Percentiles rank a stretch among this genome's conserved stretches.
These are phyloP conservation scores for Nakaseomyces delphensis DNA, from an alignment of 1,139 yeast genomes.

Conservation along the genomic window DNA sequence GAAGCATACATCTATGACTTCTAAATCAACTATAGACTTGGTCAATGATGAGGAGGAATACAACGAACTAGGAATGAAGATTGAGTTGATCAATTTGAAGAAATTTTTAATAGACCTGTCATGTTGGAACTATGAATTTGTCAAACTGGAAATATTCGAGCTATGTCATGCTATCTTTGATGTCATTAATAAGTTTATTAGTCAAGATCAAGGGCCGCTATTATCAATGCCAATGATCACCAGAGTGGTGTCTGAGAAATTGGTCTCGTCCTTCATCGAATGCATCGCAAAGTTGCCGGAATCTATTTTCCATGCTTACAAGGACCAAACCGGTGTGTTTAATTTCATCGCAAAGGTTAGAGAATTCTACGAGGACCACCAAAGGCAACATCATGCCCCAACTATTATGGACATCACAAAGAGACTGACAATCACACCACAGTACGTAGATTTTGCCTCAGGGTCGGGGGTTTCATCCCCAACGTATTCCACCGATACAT, in stretches of 20 bases:
- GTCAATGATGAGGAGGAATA: constrained; percentile 24
- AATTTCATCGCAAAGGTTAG: constrained; percentile 23
- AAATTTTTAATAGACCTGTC: constrained; percentile 29
- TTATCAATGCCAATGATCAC: constrained; percentile 26
- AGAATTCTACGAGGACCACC: constrained; percentile 20
- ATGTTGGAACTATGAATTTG: constrained; percentile 28
- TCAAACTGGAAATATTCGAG: constrained; percentile 29
- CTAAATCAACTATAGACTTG: constrained; percentile 10
- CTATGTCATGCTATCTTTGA: constrained; percentile 28
- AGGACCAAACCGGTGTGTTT: constrained; percentile 24
- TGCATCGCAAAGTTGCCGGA: constrained; percentile 25
- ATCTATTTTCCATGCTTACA: constrained; percentile 23
- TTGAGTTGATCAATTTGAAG: constrained; percentile 29
- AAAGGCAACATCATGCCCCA: constrained; percentile 24
- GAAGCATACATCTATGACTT: constrained; percentile 22
- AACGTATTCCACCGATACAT: constrained; percentile 14
- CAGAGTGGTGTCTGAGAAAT: constrained; percentile 19
- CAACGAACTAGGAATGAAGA: constrained; percentile 24
- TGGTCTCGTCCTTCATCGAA: constrained; percentile 24
- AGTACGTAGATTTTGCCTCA: constrained; percentile 14
- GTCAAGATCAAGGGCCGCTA: constrained; percentile 31
- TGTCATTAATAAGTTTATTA: constrained; percentile 27
- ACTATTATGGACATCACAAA: constrained; percentile 24
- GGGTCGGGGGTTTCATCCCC: constrained; percentile 18
- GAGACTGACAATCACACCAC: constrained; percentile 16